Percentiles rank a stretch among this genome's conserved stretches.
These are phyloP conservation scores for Hymenoscyphus albidus DNA, from an alignment of 2,329 filamentous ascomycete species.

Conservation along the genomic window DNA sequence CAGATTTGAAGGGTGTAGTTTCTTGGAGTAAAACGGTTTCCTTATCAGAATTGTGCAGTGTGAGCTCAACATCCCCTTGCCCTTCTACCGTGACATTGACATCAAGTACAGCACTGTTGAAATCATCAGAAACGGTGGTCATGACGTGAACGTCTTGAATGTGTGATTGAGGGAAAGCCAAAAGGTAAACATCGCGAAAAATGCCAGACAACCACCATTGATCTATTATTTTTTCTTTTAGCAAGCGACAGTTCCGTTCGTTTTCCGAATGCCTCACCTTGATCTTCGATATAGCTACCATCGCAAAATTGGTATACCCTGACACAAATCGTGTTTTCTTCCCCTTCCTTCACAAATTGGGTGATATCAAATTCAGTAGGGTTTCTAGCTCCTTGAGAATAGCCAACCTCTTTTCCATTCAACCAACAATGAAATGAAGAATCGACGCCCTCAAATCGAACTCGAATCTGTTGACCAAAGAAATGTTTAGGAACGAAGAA, in stretches of 20 bases:
- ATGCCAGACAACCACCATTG: slow-evolving; percentile 68
- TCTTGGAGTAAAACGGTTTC: neutral
- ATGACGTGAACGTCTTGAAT: slow-evolving; percentile 58
- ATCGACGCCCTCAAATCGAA: slow-evolving; percentile 70
- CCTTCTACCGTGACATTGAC: slow-evolving; percentile 38
- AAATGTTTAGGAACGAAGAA: slow-evolving; percentile 45
- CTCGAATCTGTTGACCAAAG: slow-evolving; percentile 48
- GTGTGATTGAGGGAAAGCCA: slow-evolving; percentile 50
- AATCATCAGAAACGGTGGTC: slow-evolving; percentile 49
- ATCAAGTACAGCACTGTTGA: slow-evolving; percentile 46
- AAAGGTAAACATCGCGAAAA: slow-evolving; percentile 61
- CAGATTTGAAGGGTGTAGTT: slow-evolving; percentile 6
- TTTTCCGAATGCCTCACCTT: slow-evolving; percentile 22
- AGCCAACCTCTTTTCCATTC: slow-evolving; percentile 61
- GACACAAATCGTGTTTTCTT: slow-evolving; percentile 55
- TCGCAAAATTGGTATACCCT: slow-evolving; percentile 70
- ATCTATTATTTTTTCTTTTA: slow-evolving; percentile 34
- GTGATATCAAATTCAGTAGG: slow-evolving; percentile 67
- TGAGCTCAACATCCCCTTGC: slow-evolving; percentile 3
- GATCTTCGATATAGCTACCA: slow-evolving; percentile 66
- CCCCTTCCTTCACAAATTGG: slow-evolving; percentile 41
- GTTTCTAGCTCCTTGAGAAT: slow-evolving; percentile 66
- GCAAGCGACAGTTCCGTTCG: neutral
- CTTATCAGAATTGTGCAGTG: neutral
- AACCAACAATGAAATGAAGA: slow-evolving; percentile 68